A percentile compares a stretch with the other conserved stretches of the same genome.
These are phyloP conservation scores for Tripterygium wilfordii DNA, from an alignment of 177 flowering plant genomes.

Conservation along the genomic window DNA sequence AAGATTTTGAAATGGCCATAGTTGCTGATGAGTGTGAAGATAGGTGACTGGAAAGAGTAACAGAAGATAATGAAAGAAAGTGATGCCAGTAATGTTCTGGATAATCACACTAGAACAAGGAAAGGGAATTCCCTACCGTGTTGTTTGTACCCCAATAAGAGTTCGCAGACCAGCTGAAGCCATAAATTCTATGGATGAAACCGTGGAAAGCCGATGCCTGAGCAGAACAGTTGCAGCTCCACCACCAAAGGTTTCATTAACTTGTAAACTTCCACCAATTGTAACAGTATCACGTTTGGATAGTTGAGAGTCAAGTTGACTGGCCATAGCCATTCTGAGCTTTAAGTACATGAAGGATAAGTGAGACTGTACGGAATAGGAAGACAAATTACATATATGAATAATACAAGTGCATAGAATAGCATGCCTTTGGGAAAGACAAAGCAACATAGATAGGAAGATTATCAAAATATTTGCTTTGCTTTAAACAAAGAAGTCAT, in stretches of 20 bases:
- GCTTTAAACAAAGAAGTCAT: no score
- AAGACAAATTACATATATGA: no score
- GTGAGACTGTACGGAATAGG: no score
- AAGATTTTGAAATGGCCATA: constrained; percentile 64
- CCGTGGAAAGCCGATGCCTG: constrained; percentile 71
- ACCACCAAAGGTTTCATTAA: constrained; percentile 62
- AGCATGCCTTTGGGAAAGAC: no score
- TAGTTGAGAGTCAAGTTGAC: constrained; percentile 75
- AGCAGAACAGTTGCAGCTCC: constrained; percentile 65
- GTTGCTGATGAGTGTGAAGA: constrained; percentile 82
- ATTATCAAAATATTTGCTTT: no score
- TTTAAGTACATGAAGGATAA: background rate
- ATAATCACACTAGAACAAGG: background rate
- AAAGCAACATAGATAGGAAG: no score
- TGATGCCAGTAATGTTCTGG: background rate
- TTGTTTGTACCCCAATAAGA: constrained; percentile 64
- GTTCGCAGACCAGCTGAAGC: constrained; percentile 78
- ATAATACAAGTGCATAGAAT: no score
- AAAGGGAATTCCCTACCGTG: constrained; percentile 54
- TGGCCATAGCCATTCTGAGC: constrained; percentile 82
- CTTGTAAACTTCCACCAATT: constrained; percentile 79
- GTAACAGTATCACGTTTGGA: constrained; percentile 62
- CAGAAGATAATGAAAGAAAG: background rate
- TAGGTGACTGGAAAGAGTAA: constrained; percentile 40
- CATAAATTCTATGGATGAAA: constrained; percentile 64